phyloP scores from a whole-genome alignment of 768 basidiomycete genomes.

The Clavulina sp. region DNA sequence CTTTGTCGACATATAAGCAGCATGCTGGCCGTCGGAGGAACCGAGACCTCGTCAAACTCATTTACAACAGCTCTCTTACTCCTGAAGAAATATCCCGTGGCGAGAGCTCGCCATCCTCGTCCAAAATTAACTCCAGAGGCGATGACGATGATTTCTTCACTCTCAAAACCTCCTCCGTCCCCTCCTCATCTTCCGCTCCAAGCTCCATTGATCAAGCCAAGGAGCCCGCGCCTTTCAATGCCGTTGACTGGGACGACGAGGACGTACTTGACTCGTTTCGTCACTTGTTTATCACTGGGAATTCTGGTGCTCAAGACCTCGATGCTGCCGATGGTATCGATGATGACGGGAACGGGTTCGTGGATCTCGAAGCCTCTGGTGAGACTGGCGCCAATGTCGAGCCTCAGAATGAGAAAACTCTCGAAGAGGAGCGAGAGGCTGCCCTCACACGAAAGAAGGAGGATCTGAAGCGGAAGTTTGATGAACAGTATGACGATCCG shows the following conservation, averaged over 20 bases:
- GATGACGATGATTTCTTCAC: slow-evolving; percentile 52
- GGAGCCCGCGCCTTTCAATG: slow-evolving; percentile 30
- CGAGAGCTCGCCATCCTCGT: slow-evolving; percentile 14
- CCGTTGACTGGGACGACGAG: slow-evolving; percentile 68
- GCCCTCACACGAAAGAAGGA: slow-evolving; percentile 76
- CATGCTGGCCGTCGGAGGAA: slow-evolving; percentile 23
- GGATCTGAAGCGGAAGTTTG: slow-evolving; percentile 82
- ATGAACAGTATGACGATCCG: slow-evolving; percentile 90
- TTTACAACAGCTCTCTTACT: slow-evolving; percentile 54
- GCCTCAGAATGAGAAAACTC: neutral
- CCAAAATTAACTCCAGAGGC: slow-evolving; percentile 14
- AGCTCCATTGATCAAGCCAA: slow-evolving; percentile 50
- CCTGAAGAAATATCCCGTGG: slow-evolving; percentile 48
- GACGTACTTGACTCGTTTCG: slow-evolving; percentile 73
- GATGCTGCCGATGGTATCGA: slow-evolving; percentile 23
- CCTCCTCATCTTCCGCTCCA: slow-evolving; percentile 16
- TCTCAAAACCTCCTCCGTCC: slow-evolving; percentile 26
- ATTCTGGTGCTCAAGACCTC: slow-evolving; percentile 19
- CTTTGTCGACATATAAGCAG: slow-evolving; percentile 29
- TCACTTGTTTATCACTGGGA: slow-evolving; percentile 77
- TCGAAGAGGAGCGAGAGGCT: slow-evolving; percentile 26
- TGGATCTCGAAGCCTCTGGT: slow-evolving; percentile 24
- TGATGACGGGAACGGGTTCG: slow-evolving; percentile 25
- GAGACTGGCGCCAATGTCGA: slow-evolving; percentile 6
- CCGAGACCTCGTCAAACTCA: slow-evolving; percentile 73